phyloP scores from a whole-genome alignment of 345 rosid genomes.

The Eucalyptus pauciflora region DNA sequence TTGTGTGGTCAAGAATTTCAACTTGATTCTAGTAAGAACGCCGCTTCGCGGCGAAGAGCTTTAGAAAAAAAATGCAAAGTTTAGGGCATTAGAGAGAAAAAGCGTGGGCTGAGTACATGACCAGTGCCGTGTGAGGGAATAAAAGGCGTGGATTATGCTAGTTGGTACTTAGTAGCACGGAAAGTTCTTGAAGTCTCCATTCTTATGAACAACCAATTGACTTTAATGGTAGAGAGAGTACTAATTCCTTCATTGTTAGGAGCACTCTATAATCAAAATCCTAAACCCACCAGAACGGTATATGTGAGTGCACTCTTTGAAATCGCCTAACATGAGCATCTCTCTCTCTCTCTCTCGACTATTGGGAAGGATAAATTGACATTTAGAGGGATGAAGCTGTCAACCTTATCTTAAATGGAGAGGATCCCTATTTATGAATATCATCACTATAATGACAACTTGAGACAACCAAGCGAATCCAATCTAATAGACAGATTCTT shows the following conservation, averaged over 20 bases:
- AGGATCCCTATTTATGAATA: not conserved
- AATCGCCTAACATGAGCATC: too few species aligned
- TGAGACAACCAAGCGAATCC: not conserved
- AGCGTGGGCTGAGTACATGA: not conserved
- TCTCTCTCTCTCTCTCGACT: not conserved
- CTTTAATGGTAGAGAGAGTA: not conserved
- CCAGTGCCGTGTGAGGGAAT: not conserved
- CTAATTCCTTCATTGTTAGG: not conserved
- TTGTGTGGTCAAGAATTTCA: not conserved
- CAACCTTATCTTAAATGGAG: not conserved
- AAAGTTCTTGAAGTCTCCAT: not conserved
- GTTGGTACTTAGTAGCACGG: not conserved
- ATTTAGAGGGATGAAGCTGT: not conserved
- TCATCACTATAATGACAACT: not conserved
- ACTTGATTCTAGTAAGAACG: not conserved
- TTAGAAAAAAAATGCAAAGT: not conserved
- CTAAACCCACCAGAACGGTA: not conserved
- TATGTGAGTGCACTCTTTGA: not conserved
- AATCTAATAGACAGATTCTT: not conserved
- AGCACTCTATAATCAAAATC: not conserved
- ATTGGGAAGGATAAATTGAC: not conserved
- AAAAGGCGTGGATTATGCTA: not conserved
- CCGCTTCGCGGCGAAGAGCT: not conserved
- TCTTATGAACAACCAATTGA: not conserved
- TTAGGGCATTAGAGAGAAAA: not conserved